Conservation (phyloP, 129 eudicot species). For the Scalesia atractyloides region DNA sequence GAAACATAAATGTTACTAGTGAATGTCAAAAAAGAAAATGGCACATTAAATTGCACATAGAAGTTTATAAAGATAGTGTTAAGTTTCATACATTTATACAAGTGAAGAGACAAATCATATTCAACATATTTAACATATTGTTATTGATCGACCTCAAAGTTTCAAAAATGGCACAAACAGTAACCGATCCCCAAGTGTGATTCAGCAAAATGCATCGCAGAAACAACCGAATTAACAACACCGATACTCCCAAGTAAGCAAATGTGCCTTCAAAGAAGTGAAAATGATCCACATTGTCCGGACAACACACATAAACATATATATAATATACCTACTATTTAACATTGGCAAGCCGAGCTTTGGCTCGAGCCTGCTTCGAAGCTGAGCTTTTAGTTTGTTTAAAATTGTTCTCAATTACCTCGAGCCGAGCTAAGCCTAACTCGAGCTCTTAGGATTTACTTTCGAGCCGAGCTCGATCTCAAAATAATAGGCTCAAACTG, state of each 20-base stretch:
- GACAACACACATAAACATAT: constrained; percentile 8
- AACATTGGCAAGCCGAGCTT: too few relatives aligned
- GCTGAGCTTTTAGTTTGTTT: too few relatives aligned
- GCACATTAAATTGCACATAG: neutral
- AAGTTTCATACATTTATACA: constrained; percentile 11
- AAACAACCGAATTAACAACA: neutral
- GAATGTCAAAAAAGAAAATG: neutral
- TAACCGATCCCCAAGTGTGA: neutral
- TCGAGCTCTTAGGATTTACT: too few relatives aligned
- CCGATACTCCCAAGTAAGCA: constrained; percentile 3
- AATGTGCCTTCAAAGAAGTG: constrained; percentile 16
- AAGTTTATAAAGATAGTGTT: constrained; percentile 16
- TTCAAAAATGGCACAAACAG: constrained; percentile 13
- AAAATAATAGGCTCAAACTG: too few relatives aligned
- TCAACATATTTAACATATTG: neutral
- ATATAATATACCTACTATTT: neutral
- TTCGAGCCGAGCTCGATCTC: too few relatives aligned
- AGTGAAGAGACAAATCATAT: constrained; percentile 8
- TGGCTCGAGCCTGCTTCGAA: too few relatives aligned
- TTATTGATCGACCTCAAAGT: neutral
- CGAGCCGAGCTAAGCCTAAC: too few relatives aligned
- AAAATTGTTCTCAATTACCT: too few relatives aligned
- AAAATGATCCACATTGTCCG: constrained; percentile 8
- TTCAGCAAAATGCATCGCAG: constrained; percentile 11
- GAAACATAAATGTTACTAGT: constrained; percentile 24